Evolutionary conservation across 2,329 filamentous ascomycete species (phyloP).

Genomic region (Aspergillus sergii): DNA sequence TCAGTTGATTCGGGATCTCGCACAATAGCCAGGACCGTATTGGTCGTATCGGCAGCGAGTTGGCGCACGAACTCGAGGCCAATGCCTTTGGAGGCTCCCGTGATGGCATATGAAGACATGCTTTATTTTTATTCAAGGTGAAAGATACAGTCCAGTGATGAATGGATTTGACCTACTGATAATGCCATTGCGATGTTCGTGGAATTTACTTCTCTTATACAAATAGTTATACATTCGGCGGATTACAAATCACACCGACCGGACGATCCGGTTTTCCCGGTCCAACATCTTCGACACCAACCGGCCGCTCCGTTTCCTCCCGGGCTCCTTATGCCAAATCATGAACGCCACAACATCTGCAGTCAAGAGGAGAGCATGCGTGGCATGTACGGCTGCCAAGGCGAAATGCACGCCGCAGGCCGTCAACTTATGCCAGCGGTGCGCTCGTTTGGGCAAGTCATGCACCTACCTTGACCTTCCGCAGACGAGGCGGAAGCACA

Average conservation of each 20-base stretch:
- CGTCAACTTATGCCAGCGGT: conserved; percentile 25
- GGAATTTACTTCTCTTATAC: too few relatives aligned
- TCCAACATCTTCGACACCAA: not conserved
- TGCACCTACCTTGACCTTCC: not conserved
- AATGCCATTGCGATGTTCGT: too few relatives aligned
- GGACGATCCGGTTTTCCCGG: not conserved
- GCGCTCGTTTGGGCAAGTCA: not conserved
- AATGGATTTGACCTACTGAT: too few relatives aligned
- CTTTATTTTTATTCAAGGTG: not conserved
- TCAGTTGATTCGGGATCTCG: conserved; percentile 34
- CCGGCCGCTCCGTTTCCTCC: not conserved
- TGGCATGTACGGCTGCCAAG: conserved; percentile 26
- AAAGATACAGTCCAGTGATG: not conserved
- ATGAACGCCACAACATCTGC: not conserved
- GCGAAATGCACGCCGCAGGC: conserved; percentile 27
- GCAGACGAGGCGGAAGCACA: not conserved
- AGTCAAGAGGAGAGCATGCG: conserved; percentile 27
- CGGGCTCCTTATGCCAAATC: not conserved
- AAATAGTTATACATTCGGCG: too few relatives aligned
- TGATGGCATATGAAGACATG: conserved; percentile 42
- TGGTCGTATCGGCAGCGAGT: conserved; percentile 31
- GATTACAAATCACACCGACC: not conserved
- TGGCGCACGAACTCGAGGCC: conserved; percentile 35
- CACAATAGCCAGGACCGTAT: conserved; percentile 45
- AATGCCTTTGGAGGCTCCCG: conserved; percentile 37